phyloP scores from a whole-genome alignment of 2,329 filamentous ascomycete species.

The Aureobasidium mangrovei region DNA sequence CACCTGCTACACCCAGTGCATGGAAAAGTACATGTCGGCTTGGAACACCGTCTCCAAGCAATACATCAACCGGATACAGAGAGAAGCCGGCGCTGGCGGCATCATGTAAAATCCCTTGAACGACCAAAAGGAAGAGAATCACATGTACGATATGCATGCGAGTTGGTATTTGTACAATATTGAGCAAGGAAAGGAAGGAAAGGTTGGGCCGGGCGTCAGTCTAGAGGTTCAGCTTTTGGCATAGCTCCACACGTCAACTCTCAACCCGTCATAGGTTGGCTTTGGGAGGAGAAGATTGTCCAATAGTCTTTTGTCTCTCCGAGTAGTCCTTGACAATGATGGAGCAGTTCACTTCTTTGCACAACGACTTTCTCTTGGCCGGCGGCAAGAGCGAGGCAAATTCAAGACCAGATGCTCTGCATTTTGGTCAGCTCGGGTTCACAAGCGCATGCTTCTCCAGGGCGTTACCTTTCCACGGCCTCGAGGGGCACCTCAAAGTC shows the following conservation, averaged over 20 bases:
- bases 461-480: conserved; percentile 59
- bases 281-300: conserved; percentile 21
- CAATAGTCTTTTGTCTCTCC: conserved; percentile 44
- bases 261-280: not conserved
- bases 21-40: conserved; percentile 48
- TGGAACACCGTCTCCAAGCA: conserved; percentile 45
- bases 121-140: not conserved
- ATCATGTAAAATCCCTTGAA: conserved; percentile 8
- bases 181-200: not conserved
- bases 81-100: conserved; percentile 6
- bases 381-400: conserved; percentile 74
- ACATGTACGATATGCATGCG: conserved; percentile 10
- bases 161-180: conserved; percentile 4
- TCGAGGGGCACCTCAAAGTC: conserved; percentile 96
- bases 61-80: conserved; percentile 42
- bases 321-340: conserved; percentile 75
- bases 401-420: conserved; percentile 73
- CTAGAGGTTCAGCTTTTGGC: too few species aligned
- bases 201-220: not conserved
- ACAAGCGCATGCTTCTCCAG: not conserved
- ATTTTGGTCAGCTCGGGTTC: not conserved
- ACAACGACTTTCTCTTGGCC: conserved; percentile 67
- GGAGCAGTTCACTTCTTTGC: conserved; percentile 76
- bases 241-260: not conserved
- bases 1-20: conserved; percentile 43